Base-by-base conservation (phyloP, 371 early-diverging fungal species). In the Actinomortierella ambigua region DNA sequence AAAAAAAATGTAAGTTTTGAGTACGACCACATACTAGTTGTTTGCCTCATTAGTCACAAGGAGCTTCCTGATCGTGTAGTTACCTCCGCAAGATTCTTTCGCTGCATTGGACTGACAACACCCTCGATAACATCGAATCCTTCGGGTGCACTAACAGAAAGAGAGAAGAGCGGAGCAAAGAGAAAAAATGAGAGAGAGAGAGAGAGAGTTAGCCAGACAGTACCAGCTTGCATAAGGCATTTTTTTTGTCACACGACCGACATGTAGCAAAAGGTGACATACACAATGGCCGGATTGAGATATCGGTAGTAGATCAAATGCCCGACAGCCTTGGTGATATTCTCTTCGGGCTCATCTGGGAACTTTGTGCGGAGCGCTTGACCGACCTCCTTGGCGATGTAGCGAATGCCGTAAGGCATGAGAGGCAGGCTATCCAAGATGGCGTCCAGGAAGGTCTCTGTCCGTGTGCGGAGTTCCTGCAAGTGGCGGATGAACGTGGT, bases 351-450 rank as follows among this genome's bases (percentile, higher is more conserved):
- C 63, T 92, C 90, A 1, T 89, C 80, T 0, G 93, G 91, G 84
- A 98, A 97, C 54, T 94, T 79, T 20, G 81, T 85, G 55, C 87
- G 84, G 58, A 98, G 80, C 14, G 90, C 83, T 3, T 87, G 77
- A 50, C 89, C 84, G 53, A 99, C 82, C 75, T 97, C 89, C 60
- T 89, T 88, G 20, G 98, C 95, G 77, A 99, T 93, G 61, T 90
- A 95, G n/a, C 98, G 88, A 65, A 99, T 93, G 49, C 98, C 97
- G 61, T 89, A 99, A 2, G 99, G 98, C 86, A 99, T 94, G 11
- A 79, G 79, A 44, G 91, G 88, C 18, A 95, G 77, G 15, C 93
- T 92, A 22, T 77, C 77, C 20, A 88, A 80, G 51, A 99, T 95
- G 15, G 91, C 89, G 3, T 80, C 80, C 57, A 97, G 79, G 68